Conservation (phyloP, 2,329 filamentous ascomycete species). For the Aspergillus sp. region DNA sequence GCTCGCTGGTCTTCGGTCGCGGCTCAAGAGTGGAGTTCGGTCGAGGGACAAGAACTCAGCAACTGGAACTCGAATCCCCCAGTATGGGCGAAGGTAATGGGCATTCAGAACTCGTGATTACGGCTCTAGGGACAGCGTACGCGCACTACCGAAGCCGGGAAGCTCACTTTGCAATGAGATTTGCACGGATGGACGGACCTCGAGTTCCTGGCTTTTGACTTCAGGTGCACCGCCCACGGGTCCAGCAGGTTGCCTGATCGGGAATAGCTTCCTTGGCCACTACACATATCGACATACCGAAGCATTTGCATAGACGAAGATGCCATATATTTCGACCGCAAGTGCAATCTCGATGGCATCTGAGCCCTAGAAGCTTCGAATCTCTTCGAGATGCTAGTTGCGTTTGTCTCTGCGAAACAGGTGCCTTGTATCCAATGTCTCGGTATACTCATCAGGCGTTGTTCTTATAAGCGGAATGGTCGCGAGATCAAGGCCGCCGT, state of each 20-base stretch:
- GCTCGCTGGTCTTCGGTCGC: constrained; percentile 4
- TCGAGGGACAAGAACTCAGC: background rate
- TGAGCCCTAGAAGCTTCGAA: background rate
- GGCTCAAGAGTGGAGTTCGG: constrained; percentile 1
- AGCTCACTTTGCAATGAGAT: background rate
- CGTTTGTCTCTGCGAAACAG: background rate
- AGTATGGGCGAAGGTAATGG: background rate
- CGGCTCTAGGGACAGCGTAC: background rate
- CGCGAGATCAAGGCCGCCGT: background rate
- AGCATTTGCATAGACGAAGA: no score
- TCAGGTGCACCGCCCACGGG: background rate
- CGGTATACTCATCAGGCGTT: background rate
- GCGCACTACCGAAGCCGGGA: background rate
- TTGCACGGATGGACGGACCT: background rate
- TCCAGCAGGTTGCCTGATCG: background rate
- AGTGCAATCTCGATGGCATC: background rate
- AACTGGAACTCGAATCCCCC: background rate
- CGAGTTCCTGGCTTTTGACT: background rate
- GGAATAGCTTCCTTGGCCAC: background rate
- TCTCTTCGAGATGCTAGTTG: background rate
- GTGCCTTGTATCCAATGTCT: background rate
- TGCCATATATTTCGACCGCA: background rate
- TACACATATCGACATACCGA: background rate
- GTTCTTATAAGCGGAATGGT: background rate
- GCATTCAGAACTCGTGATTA: background rate